A percentile compares a stretch with the other conserved stretches of the same genome.
phyloP scores from a whole-genome alignment of 169 alveolate genomes.

The Plasmodium gaboni region DNA sequence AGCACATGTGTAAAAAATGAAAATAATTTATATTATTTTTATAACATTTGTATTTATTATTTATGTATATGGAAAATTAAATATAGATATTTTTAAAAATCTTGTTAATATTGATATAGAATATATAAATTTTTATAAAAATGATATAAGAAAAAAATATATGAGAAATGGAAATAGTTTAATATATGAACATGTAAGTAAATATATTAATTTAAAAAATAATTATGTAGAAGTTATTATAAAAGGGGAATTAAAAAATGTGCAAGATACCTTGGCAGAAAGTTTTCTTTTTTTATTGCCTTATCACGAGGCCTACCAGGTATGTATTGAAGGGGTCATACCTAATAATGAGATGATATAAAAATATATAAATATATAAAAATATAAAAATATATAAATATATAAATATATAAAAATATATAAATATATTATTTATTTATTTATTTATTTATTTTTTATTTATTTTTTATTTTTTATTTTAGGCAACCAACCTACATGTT shows the following conservation, averaged over 20 bases:
- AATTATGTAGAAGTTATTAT: slow-evolving; percentile 37
- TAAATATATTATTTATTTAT: neutral
- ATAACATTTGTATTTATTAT: neutral
- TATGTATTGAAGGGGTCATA: neutral
- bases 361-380: neutral
- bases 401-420: neutral
- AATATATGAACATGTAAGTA: slow-evolving; percentile 41
- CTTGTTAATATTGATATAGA: slow-evolving; percentile 29
- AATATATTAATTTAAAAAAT: slow-evolving; percentile 40
- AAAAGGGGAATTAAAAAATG: slow-evolving; percentile 43
- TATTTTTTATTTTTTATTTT: too few relatives aligned
- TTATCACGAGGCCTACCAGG: slow-evolving; percentile 74
- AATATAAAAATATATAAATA: neutral
- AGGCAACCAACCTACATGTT: slow-evolving; percentile 45
- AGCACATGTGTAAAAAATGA: slow-evolving; percentile 24
- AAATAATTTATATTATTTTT: slow-evolving; percentile 3
- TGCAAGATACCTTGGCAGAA: neutral
- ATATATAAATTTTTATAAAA: slow-evolving; percentile 22
- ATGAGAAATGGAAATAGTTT: slow-evolving; percentile 5
- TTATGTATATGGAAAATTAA: slow-evolving; percentile 17
- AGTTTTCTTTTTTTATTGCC: slow-evolving; percentile 48
- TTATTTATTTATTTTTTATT: too few relatives aligned
- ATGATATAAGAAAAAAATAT: slow-evolving; percentile 34
- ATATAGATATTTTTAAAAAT: slow-evolving; percentile 9
- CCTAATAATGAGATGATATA: neutral